A percentile compares a stretch with the other conserved stretches of the same genome.
phyloP scores from a whole-genome alignment of 1,284 basidiomycete genomes.

The Sanghuangporus weigelae region DNA sequence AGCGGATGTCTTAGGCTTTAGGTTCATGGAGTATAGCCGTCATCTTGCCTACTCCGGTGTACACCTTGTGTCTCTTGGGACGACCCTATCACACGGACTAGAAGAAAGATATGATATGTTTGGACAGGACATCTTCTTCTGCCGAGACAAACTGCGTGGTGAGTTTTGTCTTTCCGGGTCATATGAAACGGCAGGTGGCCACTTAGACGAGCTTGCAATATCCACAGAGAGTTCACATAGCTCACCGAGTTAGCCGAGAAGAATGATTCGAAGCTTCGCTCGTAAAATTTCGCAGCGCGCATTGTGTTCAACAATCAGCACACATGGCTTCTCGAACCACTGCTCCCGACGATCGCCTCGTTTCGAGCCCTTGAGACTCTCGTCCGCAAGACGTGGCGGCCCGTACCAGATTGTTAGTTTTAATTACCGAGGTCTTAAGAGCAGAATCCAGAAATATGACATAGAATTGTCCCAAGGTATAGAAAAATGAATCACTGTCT shows the following conservation, averaged over 20 bases:
- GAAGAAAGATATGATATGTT: neutral
- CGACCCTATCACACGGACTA: neutral
- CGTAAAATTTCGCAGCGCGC: neutral
- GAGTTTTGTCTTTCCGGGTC: neutral
- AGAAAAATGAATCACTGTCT: no score
- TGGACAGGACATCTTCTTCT: neutral
- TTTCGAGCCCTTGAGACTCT: neutral
- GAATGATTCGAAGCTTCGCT: neutral
- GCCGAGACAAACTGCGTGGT: neutral
- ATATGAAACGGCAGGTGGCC: neutral
- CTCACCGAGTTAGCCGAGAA: neutral
- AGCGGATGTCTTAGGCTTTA: no score
- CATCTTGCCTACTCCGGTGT: neutral
- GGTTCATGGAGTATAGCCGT: neutral
- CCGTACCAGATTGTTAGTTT: neutral
- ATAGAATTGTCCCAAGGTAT: no score
- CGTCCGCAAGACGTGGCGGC: neutral
- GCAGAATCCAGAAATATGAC: no score
- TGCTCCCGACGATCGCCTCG: neutral
- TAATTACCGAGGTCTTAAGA: neutral
- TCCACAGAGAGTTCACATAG: neutral
- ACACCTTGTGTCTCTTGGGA: neutral
- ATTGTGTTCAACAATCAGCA: neutral
- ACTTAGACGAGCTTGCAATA: neutral
- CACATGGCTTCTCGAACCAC: neutral